Conservation (phyloP, 2,329 filamentous ascomycete genomes). For the Aureobasidium namibiae region DNA sequence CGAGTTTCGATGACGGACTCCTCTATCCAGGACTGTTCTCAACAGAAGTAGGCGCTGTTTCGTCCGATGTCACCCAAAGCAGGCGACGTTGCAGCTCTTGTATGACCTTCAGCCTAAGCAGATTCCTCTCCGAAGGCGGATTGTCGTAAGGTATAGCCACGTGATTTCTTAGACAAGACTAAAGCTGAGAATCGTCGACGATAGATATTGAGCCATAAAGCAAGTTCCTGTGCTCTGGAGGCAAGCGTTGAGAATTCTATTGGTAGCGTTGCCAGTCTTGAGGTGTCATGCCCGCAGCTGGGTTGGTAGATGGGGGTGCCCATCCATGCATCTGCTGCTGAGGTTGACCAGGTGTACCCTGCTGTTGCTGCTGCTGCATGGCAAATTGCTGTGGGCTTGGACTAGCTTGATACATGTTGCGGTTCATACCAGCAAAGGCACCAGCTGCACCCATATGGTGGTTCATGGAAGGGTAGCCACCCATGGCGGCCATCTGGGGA, state of each 20-base stretch:
- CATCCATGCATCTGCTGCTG: conserved; percentile 47
- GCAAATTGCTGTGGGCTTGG: conserved; percentile 37
- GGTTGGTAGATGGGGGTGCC: conserved; percentile 32
- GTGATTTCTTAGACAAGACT: no score
- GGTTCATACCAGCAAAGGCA: conserved; percentile 38
- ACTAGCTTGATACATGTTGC: conserved; percentile 42
- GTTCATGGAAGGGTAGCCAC: conserved; percentile 37
- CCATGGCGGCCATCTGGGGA: conserved; percentile 36
- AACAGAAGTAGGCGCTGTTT: no score
- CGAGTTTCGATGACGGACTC: background rate
- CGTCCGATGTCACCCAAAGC: no score
- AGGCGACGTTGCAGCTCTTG: no score
- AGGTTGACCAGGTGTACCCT: conserved; percentile 22
- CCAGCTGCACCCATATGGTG: conserved; percentile 36
- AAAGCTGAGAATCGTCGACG: no score
- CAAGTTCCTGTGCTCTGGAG: background rate
- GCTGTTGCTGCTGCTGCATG: conserved; percentile 29
- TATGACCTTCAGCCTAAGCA: no score
- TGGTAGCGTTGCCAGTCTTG: conserved; percentile 31
- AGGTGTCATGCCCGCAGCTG: conserved; percentile 26
- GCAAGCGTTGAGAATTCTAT: background rate
- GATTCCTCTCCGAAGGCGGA: no score
- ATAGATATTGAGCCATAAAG: background rate
- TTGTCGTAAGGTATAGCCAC: no score
- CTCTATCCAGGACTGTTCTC: no score